phyloP scores from a whole-genome alignment of 2,329 filamentous ascomycete species.

The Colletotrichum sp. region DNA sequence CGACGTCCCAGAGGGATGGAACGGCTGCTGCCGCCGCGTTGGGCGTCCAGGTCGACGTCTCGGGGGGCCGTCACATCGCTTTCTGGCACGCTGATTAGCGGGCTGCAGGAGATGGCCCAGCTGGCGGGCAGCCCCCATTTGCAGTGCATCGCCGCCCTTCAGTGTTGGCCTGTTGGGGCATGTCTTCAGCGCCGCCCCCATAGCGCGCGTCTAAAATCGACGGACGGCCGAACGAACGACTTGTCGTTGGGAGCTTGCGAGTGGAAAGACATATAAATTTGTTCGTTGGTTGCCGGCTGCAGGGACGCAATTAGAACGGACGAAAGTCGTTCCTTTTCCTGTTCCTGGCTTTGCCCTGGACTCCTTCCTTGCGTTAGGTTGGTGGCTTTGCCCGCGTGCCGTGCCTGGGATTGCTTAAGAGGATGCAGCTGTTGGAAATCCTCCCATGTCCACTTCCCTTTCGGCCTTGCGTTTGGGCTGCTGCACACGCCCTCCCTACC shows the following conservation, averaged over 20 bases:
- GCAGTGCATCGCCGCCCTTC: conserved; percentile 6
- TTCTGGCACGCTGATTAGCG: conserved; percentile 7
- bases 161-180: not conserved
- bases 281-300: not conserved
- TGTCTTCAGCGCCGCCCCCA: conserved; percentile 6
- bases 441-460: not conserved
- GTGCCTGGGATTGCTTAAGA: not conserved
- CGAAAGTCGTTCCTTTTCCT: not conserved
- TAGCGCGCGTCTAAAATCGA: conserved; percentile 20
- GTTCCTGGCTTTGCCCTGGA: not conserved
- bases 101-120: conserved; percentile 6
- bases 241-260: not conserved
- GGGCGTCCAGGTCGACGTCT: not conserved
- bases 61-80: conserved; percentile 11
- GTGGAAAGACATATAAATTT: not conserved
- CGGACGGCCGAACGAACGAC: not conserved
- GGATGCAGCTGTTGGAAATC: not conserved
- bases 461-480: not conserved
- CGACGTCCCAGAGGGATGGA: conserved; percentile 8
- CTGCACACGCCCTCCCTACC: not conserved
- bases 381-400: not conserved
- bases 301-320: not conserved
- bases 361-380: not conserved
- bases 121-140: not conserved
- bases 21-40: conserved; percentile 20